Conservation (phyloP, 2,329 filamentous ascomycete species). For the Ascochyta rabiei region DNA sequence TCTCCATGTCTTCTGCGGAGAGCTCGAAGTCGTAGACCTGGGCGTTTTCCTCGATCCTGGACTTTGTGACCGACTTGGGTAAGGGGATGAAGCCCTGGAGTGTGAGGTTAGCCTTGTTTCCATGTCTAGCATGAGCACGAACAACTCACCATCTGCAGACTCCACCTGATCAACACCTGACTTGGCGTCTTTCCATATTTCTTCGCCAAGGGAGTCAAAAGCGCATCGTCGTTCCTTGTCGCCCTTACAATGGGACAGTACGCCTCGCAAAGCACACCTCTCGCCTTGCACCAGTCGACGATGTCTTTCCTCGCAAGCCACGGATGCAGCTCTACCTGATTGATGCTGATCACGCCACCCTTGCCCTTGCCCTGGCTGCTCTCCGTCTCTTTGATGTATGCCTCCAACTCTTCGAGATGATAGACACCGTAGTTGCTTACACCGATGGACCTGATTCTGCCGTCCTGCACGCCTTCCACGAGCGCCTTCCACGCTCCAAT, state of each 20-base stretch:
- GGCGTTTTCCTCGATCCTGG: constrained; percentile 66
- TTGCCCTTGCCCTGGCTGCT: constrained; percentile 67
- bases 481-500: constrained; percentile 61
- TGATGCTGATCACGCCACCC: constrained; percentile 76
- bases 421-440: constrained; percentile 63
- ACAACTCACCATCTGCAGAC: constrained; percentile 47
- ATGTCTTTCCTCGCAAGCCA: constrained; percentile 85
- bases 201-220: constrained; percentile 57
- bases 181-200: constrained; percentile 64
- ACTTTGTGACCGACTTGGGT: constrained; percentile 66
- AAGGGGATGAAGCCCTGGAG: constrained; percentile 64
- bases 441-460: constrained; percentile 60
- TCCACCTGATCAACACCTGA: constrained; percentile 67
- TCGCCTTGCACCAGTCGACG: constrained; percentile 72
- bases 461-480: constrained; percentile 58
- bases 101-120: not conserved
- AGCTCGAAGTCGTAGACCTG: constrained; percentile 67
- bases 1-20: constrained; percentile 63
- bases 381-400: constrained; percentile 65
- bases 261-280: constrained; percentile 55
- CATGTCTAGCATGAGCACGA: too few species aligned
- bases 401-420: constrained; percentile 61
- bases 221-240: constrained; percentile 58
- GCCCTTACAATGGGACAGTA: constrained; percentile 55
- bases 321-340: constrained; percentile 84